Evolutionary conservation across 257 asterid genomes (phyloP), one percentile per base, ranked within the genome.

Genomic region (Plantago elongata): DNA sequence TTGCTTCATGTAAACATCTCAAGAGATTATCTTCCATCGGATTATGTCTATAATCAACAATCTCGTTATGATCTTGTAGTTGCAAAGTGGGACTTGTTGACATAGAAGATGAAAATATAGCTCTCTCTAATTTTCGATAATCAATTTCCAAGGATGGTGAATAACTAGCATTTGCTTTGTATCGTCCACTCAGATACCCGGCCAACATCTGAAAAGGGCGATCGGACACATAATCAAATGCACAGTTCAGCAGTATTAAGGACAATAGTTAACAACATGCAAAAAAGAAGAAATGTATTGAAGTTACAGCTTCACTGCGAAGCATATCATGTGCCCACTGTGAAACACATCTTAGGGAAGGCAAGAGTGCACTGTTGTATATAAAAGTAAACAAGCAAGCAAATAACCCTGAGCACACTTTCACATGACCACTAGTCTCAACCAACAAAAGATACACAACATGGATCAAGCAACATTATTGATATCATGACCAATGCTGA

Each of bases 101-200:
- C 68, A 47, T n/a, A 68, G 72, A 37, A 55, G 77, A 61, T 66
- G 51, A 38, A 27, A 57, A 47, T 48, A 64, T 62, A 49, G 44
- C 46, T 16, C 67, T 77, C 64, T 72, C 63, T 18, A 29, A 50
- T 64, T 62, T 61, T 38, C 37, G 59, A 51, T 50, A 57, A 46
- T 78, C 74, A 61, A 59, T 60, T 70, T 65, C 63, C 67, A 72
- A 51, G 67, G 48, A 42, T 57, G 75, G 16, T 49, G 83, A 67
- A 67, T 55, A 57, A 58, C 46, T 16, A 54, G 72, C 44, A 60
- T 55, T 47, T 12, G 59, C 48, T 40, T 17, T 64, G 44, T 61
- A 46, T 62, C 51, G 45, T 54, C 64, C 52, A 45, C 29, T 63
- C 49, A n/a, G 42, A 40, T 67, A 58, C 43, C 29, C 57, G 65